A percentile compares a stretch with the other conserved stretches of the same genome.
phyloP scores from a whole-genome alignment of 768 basidiomycete species.

The Rhodotorula kratochvilovae region DNA sequence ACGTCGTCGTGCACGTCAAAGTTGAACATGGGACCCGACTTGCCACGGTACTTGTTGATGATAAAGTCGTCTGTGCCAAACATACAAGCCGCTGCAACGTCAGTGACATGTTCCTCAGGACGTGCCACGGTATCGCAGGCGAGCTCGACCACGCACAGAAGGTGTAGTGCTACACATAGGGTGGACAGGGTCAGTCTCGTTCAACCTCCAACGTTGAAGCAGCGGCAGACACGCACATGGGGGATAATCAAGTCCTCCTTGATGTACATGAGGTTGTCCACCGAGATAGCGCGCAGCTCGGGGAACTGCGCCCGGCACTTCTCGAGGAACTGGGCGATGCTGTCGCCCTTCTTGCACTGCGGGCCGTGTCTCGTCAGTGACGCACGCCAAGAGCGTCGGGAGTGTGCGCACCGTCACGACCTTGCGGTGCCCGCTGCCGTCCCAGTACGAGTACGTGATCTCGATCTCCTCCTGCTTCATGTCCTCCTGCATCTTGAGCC shows the following conservation, averaged over 20 bases:
- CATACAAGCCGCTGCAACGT: not conserved
- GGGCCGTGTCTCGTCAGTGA: not conserved
- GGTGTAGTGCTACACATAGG: conserved; percentile 95
- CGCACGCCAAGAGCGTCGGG: no score
- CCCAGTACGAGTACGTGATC: conserved; percentile 95
- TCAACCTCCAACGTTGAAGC: not conserved
- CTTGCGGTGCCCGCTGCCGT: conserved; percentile 94
- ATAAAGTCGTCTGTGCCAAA: conserved; percentile 59
- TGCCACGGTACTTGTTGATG: conserved; percentile 94
- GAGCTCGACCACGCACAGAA: conserved; percentile 62
- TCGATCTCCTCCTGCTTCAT: conserved; percentile 65
- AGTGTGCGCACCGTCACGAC: conserved; percentile 66
- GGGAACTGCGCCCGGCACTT: conserved; percentile 91
- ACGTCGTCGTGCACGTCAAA: conserved; percentile 99
- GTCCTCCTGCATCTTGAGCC: conserved; percentile 66
- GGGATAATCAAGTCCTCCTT: conserved; percentile 98
- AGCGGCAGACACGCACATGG: conserved; percentile 58
- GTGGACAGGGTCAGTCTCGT: conserved; percentile 8
- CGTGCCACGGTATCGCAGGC: not conserved
- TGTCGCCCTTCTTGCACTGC: conserved; percentile 96
- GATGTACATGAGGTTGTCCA: conserved; percentile 98
- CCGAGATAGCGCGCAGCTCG: conserved; percentile 79
- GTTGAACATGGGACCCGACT: conserved; percentile 94
- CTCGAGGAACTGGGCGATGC: conserved; percentile 77
- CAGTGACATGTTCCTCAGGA: not conserved